These are phyloP conservation scores for Amorphotheca resinae DNA, from an alignment of 495 filamentous ascomycete species.

Conservation along the genomic window DNA sequence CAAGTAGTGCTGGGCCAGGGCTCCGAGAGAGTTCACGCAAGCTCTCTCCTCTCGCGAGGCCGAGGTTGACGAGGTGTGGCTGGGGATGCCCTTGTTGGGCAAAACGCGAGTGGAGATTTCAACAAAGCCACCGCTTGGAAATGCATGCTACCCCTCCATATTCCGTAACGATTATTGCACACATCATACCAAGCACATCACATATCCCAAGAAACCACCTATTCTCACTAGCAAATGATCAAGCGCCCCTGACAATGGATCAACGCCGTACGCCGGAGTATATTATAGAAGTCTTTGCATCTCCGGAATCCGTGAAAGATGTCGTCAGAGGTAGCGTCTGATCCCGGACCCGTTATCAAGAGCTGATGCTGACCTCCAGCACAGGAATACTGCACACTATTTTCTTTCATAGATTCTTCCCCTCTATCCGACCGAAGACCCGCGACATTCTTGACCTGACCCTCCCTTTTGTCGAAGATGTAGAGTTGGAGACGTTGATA, in stretches of 20 bases:
- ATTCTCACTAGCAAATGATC: no score
- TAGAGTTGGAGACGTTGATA: conserved; percentile 83
- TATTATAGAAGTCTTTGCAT: conserved; percentile 73
- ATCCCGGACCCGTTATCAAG: conserved; percentile 1
- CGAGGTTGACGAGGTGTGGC: conserved; percentile 7
- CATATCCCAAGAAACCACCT: no score
- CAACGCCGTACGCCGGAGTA: conserved; percentile 60
- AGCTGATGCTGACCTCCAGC: conserved; percentile 5
- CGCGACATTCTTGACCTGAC: conserved; percentile 89
- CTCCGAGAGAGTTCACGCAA: not conserved
- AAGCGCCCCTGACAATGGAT: conserved; percentile 31
- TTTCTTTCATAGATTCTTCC: conserved; percentile 98
- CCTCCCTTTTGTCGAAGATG: conserved; percentile 77
- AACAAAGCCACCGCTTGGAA: not conserved
- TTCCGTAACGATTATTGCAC: no score
- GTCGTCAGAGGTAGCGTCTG: conserved; percentile 69
- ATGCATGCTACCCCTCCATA: conserved; percentile 19
- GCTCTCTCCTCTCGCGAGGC: not conserved
- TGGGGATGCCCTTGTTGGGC: conserved; percentile 1
- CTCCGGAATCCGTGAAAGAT: conserved; percentile 72
- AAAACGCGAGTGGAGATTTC: not conserved
- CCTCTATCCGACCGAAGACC: conserved; percentile 66
- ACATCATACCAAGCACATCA: no score
- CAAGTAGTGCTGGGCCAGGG: not conserved
- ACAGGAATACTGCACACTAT: conserved; percentile 89